phyloP scores from a whole-genome alignment of 768 basidiomycete species.

The Dioszegia aurantiaca region DNA sequence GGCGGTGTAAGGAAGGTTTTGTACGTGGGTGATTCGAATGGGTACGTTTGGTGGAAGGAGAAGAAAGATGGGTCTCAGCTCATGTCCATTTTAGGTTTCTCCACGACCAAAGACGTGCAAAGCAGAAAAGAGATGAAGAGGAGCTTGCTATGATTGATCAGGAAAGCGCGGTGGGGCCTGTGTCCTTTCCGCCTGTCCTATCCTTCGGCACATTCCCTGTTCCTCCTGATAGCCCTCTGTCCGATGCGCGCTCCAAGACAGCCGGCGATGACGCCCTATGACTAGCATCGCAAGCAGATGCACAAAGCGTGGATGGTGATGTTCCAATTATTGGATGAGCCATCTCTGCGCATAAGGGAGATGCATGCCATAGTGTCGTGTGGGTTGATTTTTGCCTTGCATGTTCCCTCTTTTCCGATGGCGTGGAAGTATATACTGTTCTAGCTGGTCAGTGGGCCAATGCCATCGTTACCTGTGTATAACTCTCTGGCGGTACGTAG shows the following conservation, averaged over 20 bases:
- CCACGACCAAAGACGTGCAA: neutral
- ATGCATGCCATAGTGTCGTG: conserved; percentile 8
- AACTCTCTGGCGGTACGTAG: neutral
- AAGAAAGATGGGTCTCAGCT: conserved; percentile 20
- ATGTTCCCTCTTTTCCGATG: no score
- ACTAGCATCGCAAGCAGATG: no score
- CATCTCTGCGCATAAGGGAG: conserved; percentile 8
- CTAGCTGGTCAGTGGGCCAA: conserved; percentile 10
- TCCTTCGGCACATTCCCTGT: no score
- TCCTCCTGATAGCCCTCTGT: no score
- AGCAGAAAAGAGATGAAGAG: conserved; percentile 5
- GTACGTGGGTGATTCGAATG: neutral
- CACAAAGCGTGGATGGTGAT: neutral
- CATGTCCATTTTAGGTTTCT: conserved; percentile 5
- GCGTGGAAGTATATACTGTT: conserved; percentile 1
- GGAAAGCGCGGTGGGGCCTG: no score
- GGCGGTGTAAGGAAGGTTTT: neutral
- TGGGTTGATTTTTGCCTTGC: neutral
- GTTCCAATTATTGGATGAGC: neutral
- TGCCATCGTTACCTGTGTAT: neutral
- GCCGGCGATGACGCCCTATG: no score
- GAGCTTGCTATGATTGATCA: conserved; percentile 5
- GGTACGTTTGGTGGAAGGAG: neutral
- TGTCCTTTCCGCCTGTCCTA: no score
- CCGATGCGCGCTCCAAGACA: no score